Percentiles rank a stretch among this genome's conserved stretches.
Evolutionary conservation across 495 filamentous ascomycete genomes (phyloP).

Genomic region (Aspergillus coremiiformis): DNA sequence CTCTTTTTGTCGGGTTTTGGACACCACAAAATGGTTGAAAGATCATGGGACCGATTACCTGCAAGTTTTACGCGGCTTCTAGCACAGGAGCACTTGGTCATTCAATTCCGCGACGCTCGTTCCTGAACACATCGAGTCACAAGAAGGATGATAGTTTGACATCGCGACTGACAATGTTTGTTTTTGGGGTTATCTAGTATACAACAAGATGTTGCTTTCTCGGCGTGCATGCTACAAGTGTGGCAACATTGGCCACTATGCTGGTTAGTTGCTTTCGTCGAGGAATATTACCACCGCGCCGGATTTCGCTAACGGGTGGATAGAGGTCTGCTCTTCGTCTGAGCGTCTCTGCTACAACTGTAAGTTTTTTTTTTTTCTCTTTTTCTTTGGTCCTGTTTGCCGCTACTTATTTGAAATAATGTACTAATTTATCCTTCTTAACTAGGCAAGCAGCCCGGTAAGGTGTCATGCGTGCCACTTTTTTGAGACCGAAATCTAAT

Average conservation of each 20-base stretch:
- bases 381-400: slow-evolving; percentile 16
- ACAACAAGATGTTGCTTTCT: slow-evolving; percentile 76
- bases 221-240: slow-evolving; percentile 99
- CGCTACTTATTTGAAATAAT: background rate
- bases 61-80: background rate
- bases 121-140: background rate
- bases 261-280: slow-evolving; percentile 46
- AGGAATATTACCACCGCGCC: background rate
- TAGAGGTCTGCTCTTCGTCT: slow-evolving; percentile 91
- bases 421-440: slow-evolving; percentile 21
- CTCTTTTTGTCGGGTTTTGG: background rate
- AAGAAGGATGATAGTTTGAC: background rate
- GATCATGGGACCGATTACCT: background rate
- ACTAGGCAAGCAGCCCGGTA: slow-evolving; percentile 80
- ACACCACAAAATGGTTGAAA: background rate
- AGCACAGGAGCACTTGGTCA: background rate
- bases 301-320: slow-evolving; percentile 18
- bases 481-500: slow-evolving; percentile 27
- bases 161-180: slow-evolving; percentile 13
- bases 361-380: too few relatives aligned
- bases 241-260: slow-evolving; percentile 98
- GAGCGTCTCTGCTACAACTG: slow-evolving; percentile 99
- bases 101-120: background rate
- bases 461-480: slow-evolving; percentile 14
- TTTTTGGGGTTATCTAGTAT: slow-evolving; percentile 18